phyloP scores from a whole-genome alignment of 768 basidiomycete species.

The Russula compacta region DNA sequence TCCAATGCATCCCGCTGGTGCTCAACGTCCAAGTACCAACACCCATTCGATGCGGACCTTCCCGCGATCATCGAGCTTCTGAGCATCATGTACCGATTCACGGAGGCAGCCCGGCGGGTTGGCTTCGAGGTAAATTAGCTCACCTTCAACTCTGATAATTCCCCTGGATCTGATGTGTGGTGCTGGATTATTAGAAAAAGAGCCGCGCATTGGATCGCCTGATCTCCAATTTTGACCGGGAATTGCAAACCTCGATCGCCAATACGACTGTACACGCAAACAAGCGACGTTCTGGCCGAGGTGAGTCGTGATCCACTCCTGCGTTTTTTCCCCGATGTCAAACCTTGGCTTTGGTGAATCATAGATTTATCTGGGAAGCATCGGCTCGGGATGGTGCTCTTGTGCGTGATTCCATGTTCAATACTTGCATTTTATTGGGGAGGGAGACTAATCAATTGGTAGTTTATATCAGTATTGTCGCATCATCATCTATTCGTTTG shows the following conservation, averaged over 20 bases:
- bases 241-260: conserved; percentile 10
- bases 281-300: conserved; percentile 3
- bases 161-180: neutral
- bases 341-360: neutral
- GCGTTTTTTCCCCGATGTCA: no score
- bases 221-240: neutral
- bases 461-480: conserved; percentile 18
- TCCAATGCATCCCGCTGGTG: conserved; percentile 23
- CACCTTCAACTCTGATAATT: no score
- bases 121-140: neutral
- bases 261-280: conserved; percentile 8
- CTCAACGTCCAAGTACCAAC: conserved; percentile 23
- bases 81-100: conserved; percentile 27
- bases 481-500: conserved; percentile 17
- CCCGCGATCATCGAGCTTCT: conserved; percentile 27
- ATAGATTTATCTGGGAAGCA: conserved; percentile 10
- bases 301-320: neutral
- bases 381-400: conserved; percentile 14
- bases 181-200: neutral
- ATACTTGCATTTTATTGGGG: neutral
- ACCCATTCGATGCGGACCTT: conserved; percentile 24
- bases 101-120: conserved; percentile 9
- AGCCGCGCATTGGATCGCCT: conserved; percentile 12
- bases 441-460: neutral
- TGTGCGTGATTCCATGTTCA: conserved; percentile 3